Evolutionary conservation across 805 yeast genomes (phyloP).

Genomic region (Blastobotrys attinorum): DNA sequence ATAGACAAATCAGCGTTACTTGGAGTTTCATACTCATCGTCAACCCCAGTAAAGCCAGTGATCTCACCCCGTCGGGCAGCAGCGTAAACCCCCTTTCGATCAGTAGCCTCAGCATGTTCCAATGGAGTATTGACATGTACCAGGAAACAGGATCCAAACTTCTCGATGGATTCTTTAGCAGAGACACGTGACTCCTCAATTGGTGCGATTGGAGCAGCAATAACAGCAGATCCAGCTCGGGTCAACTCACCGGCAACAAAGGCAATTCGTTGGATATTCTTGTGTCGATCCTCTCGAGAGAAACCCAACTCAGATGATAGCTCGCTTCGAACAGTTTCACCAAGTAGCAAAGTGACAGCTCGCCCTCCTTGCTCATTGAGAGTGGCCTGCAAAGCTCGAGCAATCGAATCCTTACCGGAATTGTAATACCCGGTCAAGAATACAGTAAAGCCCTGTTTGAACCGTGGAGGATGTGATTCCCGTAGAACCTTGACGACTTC

Average conservation of each 20-base stretch:
- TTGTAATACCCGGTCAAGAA: slow-evolving; percentile 53
- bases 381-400: slow-evolving; percentile 81
- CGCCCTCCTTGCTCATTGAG: slow-evolving; percentile 88
- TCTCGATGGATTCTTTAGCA: slow-evolving; percentile 38
- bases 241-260: slow-evolving; percentile 68
- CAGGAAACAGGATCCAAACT: slow-evolving; percentile 43
- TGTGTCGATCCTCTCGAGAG: slow-evolving; percentile 32
- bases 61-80: slow-evolving; percentile 41
- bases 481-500: slow-evolving; percentile 89
- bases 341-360: slow-evolving; percentile 54
- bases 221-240: slow-evolving; percentile 88
- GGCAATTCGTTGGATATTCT: slow-evolving; percentile 41
- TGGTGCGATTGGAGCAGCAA: slow-evolving; percentile 51
- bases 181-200: slow-evolving; percentile 35
- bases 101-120: slow-evolving; percentile 38
- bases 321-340: slow-evolving; percentile 35
- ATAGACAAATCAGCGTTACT: slow-evolving; percentile 51
- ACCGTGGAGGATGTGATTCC: slow-evolving; percentile 89
- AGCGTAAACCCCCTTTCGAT: slow-evolving; percentile 43
- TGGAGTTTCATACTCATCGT: slow-evolving; percentile 41
- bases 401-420: slow-evolving; percentile 55
- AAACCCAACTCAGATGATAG: slow-evolving; percentile 36
- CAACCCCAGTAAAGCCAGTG: slow-evolving; percentile 40
- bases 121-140: slow-evolving; percentile 46
- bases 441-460: slow-evolving; percentile 78